Evolutionary conservation across 2,329 filamentous ascomycete species (phyloP), one percentile per base, ranked within the genome.

Genomic region (Phialocephala subalpina): DNA sequence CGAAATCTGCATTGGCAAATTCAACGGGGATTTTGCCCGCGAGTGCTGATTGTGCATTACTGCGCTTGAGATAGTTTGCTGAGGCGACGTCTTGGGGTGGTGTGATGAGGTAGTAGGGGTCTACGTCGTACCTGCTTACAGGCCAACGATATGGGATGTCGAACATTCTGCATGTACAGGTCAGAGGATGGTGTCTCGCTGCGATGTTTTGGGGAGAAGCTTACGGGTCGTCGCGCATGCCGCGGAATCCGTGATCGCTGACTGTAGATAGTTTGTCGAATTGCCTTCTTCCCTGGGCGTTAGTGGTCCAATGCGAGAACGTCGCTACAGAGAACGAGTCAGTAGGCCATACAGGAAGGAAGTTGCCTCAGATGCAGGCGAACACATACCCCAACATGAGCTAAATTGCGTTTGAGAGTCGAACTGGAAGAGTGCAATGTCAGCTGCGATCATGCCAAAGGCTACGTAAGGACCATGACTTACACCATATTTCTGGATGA

Each of bases 171-270:
- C 38, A n/a, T n/a, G n/a, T n/a, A n/a, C n/a, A n/a, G n/a, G n/a
- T n/a, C n/a, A 42, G 14, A 42, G 12, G 38, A 42, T 42, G 18
- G 14, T 33, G 9, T 4, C 5, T 3, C 12, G 4, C 14, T n/a
- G 18, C 12, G 3, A 6, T 42, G 4, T 12, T n/a, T 16, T 42
- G 5, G 38, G 38, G 18, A 42, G 38, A 14, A 6, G 12, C 38
- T 5, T 63, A 66, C 63, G 66, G 66, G 57, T 68, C 66, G 47
- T 58, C 42, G 29, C 52, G 42, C 29, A 68, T 49, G 8, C 58
- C 66, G 33, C 64, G 63, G 64, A 68, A 66, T 22, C 66, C 66
- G 49, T 68, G 66, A 52, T 66, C 64, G 25, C 33, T 35, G 22
- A 66, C 63, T 14, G 58, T 68, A 42, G 49, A 25, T 57, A 35